phyloP scores from a whole-genome alignment of 2,329 filamentous ascomycete species.

The Didymella arachidicola region DNA sequence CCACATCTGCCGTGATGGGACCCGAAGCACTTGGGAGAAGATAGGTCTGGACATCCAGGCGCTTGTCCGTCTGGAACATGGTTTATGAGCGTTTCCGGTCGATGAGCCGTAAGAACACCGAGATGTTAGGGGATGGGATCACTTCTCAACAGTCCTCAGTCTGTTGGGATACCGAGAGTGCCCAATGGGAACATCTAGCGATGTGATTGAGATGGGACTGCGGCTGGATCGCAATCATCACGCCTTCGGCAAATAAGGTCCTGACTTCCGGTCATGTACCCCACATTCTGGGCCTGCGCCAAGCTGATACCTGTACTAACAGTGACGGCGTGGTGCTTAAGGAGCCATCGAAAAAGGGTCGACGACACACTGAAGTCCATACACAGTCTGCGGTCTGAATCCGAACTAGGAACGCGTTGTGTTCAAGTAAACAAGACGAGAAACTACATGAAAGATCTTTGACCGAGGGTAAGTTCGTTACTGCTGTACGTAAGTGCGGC shows the following conservation, averaged over 20 bases:
- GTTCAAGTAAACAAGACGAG: constrained; percentile 16
- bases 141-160: neutral
- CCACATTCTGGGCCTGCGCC: constrained; percentile 11
- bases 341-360: neutral
- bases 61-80: neutral
- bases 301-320: constrained; percentile 13
- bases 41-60: neutral
- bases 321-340: constrained; percentile 1
- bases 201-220: neutral
- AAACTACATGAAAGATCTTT: constrained; percentile 12
- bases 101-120: neutral
- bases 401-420: constrained; percentile 20
- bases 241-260: neutral
- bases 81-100: neutral
- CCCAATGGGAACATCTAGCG: constrained; percentile 12
- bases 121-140: neutral
- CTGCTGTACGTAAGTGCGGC: constrained; percentile 13
- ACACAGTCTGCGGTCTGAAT: constrained; percentile 13
- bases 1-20: neutral
- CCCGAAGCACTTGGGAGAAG: neutral
- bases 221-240: neutral
- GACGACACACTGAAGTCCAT: constrained; percentile 6
- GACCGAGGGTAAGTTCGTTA: constrained; percentile 19
- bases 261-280: neutral
- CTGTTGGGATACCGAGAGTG: neutral